These are phyloP conservation scores for Aspergillus ostianus DNA, from an alignment of 495 filamentous ascomycete species.

Conservation along the genomic window DNA sequence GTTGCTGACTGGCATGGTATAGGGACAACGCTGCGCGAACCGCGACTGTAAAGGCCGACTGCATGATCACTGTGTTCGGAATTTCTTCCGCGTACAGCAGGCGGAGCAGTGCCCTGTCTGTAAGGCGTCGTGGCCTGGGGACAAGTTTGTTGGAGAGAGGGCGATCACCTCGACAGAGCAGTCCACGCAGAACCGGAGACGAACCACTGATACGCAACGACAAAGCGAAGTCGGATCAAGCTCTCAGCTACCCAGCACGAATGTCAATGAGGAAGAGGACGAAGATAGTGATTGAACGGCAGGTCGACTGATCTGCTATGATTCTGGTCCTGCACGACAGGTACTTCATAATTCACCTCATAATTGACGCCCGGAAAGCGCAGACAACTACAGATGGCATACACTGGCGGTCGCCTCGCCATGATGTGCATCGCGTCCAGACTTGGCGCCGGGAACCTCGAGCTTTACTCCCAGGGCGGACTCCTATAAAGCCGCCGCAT, in stretches of 20 bases:
- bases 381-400: not conserved
- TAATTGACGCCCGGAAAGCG: not conserved
- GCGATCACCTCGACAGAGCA: slow-evolving; percentile 48
- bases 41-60: slow-evolving; percentile 65
- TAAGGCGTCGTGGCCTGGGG: slow-evolving; percentile 66
- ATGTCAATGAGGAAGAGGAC: slow-evolving; percentile 7
- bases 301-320: not conserved
- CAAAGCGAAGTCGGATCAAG: slow-evolving; percentile 13
- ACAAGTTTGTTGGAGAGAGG: slow-evolving; percentile 77
- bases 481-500: not conserved
- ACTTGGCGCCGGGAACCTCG: not conserved
- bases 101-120: slow-evolving; percentile 73
- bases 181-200: slow-evolving; percentile 28
- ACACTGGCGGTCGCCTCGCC: not conserved
- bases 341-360: not conserved
- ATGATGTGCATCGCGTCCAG: not conserved
- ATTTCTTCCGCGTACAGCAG: slow-evolving; percentile 66
- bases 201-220: slow-evolving; percentile 26
- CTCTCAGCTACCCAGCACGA: slow-evolving; percentile 8
- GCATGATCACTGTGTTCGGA: slow-evolving; percentile 73
- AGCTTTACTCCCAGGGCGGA: not conserved
- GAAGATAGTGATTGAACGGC: slow-evolving; percentile 1
- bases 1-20: slow-evolving; percentile 9
- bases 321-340: not conserved
- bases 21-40: slow-evolving; percentile 78